phyloP scores from a whole-genome alignment of 192 early-diverging fungal species.

The Rhizophagus sp. region DNA sequence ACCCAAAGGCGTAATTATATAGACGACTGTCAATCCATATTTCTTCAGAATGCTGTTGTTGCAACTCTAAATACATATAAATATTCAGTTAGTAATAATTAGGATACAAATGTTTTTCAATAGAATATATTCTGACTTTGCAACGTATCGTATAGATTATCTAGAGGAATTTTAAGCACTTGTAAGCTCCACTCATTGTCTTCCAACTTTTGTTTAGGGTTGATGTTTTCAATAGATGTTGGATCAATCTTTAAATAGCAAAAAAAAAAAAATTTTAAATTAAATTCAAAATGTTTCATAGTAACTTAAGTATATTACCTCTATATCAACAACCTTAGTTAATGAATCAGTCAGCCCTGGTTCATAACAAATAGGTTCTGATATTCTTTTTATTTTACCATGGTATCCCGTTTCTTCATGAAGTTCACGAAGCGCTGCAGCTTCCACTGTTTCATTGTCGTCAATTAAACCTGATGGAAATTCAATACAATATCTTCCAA shows the following conservation, averaged over 20 bases:
- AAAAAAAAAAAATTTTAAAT: neutral
- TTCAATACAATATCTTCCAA: slow-evolving; percentile 45
- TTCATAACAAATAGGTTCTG: slow-evolving; percentile 46
- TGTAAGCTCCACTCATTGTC: slow-evolving; percentile 59
- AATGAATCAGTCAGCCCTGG: slow-evolving; percentile 53
- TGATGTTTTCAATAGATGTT: slow-evolving; percentile 25
- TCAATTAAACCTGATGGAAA: slow-evolving; percentile 56
- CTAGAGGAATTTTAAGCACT: slow-evolving; percentile 38
- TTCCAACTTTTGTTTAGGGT: slow-evolving; percentile 38
- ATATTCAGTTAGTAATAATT: neutral
- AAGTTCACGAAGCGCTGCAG: slow-evolving; percentile 48
- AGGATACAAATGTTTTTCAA: neutral
- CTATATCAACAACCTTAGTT: slow-evolving; percentile 39
- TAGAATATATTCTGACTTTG: slow-evolving; percentile 42
- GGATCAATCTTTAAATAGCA: slow-evolving; percentile 31
- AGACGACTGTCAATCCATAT: slow-evolving; percentile 30
- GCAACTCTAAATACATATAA: neutral
- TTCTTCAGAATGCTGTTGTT: neutral
- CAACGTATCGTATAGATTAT: slow-evolving; percentile 33
- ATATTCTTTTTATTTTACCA: slow-evolving; percentile 22
- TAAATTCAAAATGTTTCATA: neutral
- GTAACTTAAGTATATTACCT: slow-evolving; percentile 31
- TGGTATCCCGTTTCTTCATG: slow-evolving; percentile 51
- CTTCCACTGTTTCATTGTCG: slow-evolving; percentile 34
- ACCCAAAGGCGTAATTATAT: slow-evolving; percentile 21